These are phyloP conservation scores for Tanacetum coccineum DNA, from an alignment of 129 eudicot species.

Conservation along the genomic window DNA sequence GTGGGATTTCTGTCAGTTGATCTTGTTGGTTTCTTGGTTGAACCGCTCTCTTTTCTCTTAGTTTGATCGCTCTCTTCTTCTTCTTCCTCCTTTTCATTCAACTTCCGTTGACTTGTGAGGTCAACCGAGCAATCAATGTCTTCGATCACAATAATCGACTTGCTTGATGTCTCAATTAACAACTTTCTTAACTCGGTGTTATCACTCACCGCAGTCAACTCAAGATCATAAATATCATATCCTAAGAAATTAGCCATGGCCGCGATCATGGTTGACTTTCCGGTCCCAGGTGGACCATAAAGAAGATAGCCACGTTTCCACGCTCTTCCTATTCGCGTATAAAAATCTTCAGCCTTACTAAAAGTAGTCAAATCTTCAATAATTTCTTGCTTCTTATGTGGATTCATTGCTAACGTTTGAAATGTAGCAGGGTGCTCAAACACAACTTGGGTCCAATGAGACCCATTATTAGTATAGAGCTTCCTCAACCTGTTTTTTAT, in stretches of 20 bases:
- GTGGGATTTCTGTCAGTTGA: conserved; percentile 6
- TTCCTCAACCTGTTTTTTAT: conserved; percentile 29
- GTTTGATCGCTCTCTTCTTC: conserved; percentile 12
- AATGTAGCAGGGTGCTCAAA: conserved; percentile 44
- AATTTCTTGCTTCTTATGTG: conserved; percentile 31
- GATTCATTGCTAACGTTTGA: conserved; percentile 30
- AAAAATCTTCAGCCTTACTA: conserved; percentile 35
- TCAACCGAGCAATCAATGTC: conserved; percentile 41
- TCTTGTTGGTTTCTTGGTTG: conserved; percentile 4
- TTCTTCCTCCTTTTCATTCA: conserved; percentile 21
- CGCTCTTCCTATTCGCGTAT: conserved; percentile 32
- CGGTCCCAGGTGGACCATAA: conserved; percentile 43
- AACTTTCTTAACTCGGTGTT: conserved; percentile 35
- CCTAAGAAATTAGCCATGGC: conserved; percentile 40
- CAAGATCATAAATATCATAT: conserved; percentile 39
- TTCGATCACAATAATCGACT: conserved; percentile 39
- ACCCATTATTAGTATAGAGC: conserved; percentile 35
- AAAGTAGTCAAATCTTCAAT: conserved; percentile 33
- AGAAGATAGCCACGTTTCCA: conserved; percentile 47
- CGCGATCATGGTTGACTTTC: conserved; percentile 42
- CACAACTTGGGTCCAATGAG: conserved; percentile 29
- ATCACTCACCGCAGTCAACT: conserved; percentile 34
- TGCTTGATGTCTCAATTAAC: conserved; percentile 36
- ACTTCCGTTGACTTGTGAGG: conserved; percentile 32
- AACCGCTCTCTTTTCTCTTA: too few relatives aligned